Conservation (phyloP, 192 early-diverging fungal genomes). For the Entomortierella chlamydospora region DNA sequence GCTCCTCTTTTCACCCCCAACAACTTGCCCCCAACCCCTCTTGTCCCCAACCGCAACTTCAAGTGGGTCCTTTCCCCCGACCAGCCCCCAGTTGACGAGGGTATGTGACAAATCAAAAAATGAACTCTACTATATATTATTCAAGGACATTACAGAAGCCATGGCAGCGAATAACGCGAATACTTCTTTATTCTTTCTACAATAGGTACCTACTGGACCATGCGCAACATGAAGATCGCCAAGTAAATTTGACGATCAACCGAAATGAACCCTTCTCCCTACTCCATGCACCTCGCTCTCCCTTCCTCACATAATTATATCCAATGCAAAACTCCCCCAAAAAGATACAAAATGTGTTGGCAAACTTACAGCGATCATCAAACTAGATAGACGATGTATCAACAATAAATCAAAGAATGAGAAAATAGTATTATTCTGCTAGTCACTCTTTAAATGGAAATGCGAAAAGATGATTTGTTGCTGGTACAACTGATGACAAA, state of each 20-base stretch:
- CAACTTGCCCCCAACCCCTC: conserved; percentile 69
- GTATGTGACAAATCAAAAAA: conserved; percentile 33
- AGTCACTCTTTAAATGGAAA: no score
- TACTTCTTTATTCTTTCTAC: background rate
- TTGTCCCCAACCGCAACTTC: conserved; percentile 52
- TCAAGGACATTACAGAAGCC: no score
- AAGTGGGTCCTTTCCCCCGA: conserved; percentile 58
- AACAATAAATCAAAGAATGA: no score
- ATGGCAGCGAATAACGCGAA: no score
- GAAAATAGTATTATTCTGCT: no score
- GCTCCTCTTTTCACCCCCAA: conserved; percentile 63
- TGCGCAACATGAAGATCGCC: conserved; percentile 36
- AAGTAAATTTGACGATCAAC: background rate
- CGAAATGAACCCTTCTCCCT: background rate
- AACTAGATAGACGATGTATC: no score
- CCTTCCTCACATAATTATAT: background rate
- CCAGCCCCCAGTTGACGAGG: conserved; percentile 48
- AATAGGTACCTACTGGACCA: conserved; percentile 53
- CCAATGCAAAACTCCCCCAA: no score
- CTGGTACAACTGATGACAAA: no score
- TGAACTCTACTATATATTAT: no score
- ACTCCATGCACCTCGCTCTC: background rate
- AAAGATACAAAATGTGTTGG: no score
- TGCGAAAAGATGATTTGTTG: no score
- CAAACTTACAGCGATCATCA: no score